phyloP scores from a whole-genome alignment of 768 basidiomycete genomes.

The Podaxis sp. region DNA sequence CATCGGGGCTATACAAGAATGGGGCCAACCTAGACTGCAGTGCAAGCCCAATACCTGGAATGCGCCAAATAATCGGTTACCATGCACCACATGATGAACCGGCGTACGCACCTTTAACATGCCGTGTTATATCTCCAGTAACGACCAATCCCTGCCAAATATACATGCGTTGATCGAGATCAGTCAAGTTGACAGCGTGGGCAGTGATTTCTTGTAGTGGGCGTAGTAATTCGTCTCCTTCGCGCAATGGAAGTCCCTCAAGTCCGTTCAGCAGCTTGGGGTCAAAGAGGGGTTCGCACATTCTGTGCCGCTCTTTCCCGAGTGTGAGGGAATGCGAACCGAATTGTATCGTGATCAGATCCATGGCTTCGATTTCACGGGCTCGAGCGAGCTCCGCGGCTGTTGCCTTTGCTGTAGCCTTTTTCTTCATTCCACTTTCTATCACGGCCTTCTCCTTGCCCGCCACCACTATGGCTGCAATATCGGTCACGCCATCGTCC shows the following conservation, averaged over 20 bases:
- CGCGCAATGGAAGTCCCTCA: slow-evolving; percentile 18
- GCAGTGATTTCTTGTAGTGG: slow-evolving; percentile 69
- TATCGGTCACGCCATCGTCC: slow-evolving; percentile 85
- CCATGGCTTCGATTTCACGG: slow-evolving; percentile 77
- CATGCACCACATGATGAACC: not conserved
- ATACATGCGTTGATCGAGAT: slow-evolving; percentile 62
- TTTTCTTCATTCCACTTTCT: slow-evolving; percentile 79
- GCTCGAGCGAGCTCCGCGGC: slow-evolving; percentile 80
- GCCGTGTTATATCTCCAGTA: slow-evolving; percentile 69
- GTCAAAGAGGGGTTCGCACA: slow-evolving; percentile 89
- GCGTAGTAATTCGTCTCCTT: slow-evolving; percentile 25
- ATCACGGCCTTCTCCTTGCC: slow-evolving; percentile 91
- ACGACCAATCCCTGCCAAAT: slow-evolving; percentile 80
- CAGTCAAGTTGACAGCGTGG: slow-evolving; percentile 53
- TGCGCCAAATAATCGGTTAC: not conserved
- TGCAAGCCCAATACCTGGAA: slow-evolving; percentile 57
- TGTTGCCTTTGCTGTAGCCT: slow-evolving; percentile 62
- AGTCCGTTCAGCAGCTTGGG: slow-evolving; percentile 49
- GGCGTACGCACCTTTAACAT: slow-evolving; percentile 58
- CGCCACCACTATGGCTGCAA: slow-evolving; percentile 84
- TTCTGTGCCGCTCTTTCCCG: slow-evolving; percentile 85
- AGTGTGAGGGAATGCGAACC: slow-evolving; percentile 66
- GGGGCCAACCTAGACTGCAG: slow-evolving; percentile 68
- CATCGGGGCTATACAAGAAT: slow-evolving; percentile 56
- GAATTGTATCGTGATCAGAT: slow-evolving; percentile 76